phyloP scores from a whole-genome alignment of 2,329 filamentous ascomycete species.

The Alternaria dauci region DNA sequence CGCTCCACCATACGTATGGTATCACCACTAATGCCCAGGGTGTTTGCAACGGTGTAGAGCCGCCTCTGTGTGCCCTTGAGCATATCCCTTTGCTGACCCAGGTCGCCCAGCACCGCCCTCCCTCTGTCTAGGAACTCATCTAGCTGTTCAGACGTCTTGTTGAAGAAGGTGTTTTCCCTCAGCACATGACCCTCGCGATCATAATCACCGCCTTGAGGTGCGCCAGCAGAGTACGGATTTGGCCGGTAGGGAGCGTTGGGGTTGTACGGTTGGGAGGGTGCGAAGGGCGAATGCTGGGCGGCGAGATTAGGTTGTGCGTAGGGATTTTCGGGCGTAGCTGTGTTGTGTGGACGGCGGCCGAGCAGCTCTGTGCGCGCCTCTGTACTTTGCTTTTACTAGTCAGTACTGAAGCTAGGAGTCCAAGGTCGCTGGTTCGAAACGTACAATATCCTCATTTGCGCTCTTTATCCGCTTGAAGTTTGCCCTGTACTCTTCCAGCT shows the following conservation, averaged over 20 bases:
- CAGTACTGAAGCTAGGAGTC: not conserved
- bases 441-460: slow-evolving; percentile 75
- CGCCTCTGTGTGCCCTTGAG: slow-evolving; percentile 92
- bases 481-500: slow-evolving; percentile 80
- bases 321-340: slow-evolving; percentile 88
- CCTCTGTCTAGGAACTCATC: slow-evolving; percentile 95
- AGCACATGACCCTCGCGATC: slow-evolving; percentile 82
- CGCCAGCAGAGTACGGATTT: slow-evolving; percentile 53
- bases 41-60: slow-evolving; percentile 92
- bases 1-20: slow-evolving; percentile 97
- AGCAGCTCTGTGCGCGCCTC: slow-evolving; percentile 83
- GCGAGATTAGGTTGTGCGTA: slow-evolving; percentile 65
- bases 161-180: slow-evolving; percentile 88
- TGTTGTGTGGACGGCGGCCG: slow-evolving; percentile 80
- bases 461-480: slow-evolving; percentile 81
- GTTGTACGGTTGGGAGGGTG: slow-evolving; percentile 39
- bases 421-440: slow-evolving; percentile 25
- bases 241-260: slow-evolving; percentile 48
- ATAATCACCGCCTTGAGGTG: slow-evolving; percentile 60
- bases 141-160: slow-evolving; percentile 80
- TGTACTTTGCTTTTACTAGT: slow-evolving; percentile 59
- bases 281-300: slow-evolving; percentile 41
- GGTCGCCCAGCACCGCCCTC: slow-evolving; percentile 85
- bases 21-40: slow-evolving; percentile 89
- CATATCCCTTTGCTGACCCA: slow-evolving; percentile 90